Evolutionary conservation across 2,329 filamentous ascomycete species (phyloP).

Genomic region (Penicillium sclerotiorum): DNA sequence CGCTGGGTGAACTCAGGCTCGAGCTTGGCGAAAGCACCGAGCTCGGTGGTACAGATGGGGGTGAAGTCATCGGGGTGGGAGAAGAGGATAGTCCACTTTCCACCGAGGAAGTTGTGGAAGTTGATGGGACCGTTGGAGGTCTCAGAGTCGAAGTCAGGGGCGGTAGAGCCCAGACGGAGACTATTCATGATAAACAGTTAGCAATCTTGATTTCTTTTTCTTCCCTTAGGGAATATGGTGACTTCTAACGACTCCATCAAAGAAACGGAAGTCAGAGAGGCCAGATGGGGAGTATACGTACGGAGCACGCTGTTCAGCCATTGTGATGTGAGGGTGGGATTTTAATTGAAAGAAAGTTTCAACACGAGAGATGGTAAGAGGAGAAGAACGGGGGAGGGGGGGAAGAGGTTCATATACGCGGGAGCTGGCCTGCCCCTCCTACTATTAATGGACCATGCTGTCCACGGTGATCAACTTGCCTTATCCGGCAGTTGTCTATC

Average conservation of each 20-base stretch:
- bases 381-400: slow-evolving; percentile 8
- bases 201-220: neutral
- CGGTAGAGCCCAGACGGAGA: slow-evolving; percentile 67
- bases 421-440: slow-evolving; percentile 19
- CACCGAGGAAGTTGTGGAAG: slow-evolving; percentile 72
- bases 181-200: slow-evolving; percentile 28
- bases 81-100: slow-evolving; percentile 72
- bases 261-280: neutral
- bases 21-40: slow-evolving; percentile 90
- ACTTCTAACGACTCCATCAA: too few species aligned
- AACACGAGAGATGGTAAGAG: neutral
- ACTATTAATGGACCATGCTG: slow-evolving; percentile 1
- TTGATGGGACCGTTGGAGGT: slow-evolving; percentile 68
- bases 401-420: slow-evolving; percentile 19
- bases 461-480: slow-evolving; percentile 20
- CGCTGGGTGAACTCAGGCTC: slow-evolving; percentile 87
- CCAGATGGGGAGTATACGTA: slow-evolving; percentile 30
- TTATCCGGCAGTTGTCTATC: slow-evolving; percentile 27
- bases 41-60: slow-evolving; percentile 93
- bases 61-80: slow-evolving; percentile 81
- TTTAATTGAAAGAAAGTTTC: neutral
- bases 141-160: slow-evolving; percentile 70
- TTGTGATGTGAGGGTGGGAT: slow-evolving; percentile 28
- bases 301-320: slow-evolving; percentile 48
- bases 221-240: too few species aligned